Percentiles rank a stretch among this genome's conserved stretches.
These are phyloP conservation scores for Protea cynaroides DNA, from an alignment of 164 flowering plant genomes.

Conservation along the genomic window DNA sequence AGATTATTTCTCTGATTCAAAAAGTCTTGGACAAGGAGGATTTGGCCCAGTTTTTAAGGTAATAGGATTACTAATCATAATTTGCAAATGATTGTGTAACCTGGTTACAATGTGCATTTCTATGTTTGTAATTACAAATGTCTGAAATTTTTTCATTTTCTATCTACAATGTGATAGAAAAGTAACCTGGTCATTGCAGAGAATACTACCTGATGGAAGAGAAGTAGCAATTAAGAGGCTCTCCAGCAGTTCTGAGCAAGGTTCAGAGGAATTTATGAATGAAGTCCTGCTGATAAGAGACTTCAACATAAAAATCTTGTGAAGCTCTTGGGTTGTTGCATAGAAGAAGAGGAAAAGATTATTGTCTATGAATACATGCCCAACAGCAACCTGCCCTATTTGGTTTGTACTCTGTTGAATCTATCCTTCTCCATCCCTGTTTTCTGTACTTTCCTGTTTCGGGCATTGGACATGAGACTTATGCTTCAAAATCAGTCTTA, in stretches of 20 bases:
- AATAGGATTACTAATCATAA: neutral
- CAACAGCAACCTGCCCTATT: constrained; percentile 33
- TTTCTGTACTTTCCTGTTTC: too few species aligned
- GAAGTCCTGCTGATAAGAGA: constrained; percentile 6
- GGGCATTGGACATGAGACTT: too few species aligned
- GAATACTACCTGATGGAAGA: constrained; percentile 11
- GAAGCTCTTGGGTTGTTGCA: constrained; percentile 3
- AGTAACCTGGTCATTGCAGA: constrained; percentile 11
- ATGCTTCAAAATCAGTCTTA: neutral
- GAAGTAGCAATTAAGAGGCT: constrained; percentile 13
- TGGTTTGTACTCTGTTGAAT: constrained; percentile 15
- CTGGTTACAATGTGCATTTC: too few species aligned
- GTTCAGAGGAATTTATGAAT: constrained; percentile 8
- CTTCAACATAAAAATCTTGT: constrained; percentile 12
- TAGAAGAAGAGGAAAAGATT: neutral
- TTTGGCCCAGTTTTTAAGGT: constrained; percentile 49
- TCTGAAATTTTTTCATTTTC: too few species aligned
- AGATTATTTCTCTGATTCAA: constrained; percentile 25
- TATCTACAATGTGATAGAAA: too few species aligned
- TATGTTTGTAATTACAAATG: too few species aligned
- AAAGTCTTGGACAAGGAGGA: constrained; percentile 44
- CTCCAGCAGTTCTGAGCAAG: constrained; percentile 4
- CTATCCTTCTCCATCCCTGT: too few species aligned
- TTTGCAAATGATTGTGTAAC: neutral
- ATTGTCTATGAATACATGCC: constrained; percentile 30